A percentile compares a stretch with the other conserved stretches of the same genome.
phyloP scores from a whole-genome alignment of 805 yeast genomes.

The Wickerhamiella musiphila region DNA sequence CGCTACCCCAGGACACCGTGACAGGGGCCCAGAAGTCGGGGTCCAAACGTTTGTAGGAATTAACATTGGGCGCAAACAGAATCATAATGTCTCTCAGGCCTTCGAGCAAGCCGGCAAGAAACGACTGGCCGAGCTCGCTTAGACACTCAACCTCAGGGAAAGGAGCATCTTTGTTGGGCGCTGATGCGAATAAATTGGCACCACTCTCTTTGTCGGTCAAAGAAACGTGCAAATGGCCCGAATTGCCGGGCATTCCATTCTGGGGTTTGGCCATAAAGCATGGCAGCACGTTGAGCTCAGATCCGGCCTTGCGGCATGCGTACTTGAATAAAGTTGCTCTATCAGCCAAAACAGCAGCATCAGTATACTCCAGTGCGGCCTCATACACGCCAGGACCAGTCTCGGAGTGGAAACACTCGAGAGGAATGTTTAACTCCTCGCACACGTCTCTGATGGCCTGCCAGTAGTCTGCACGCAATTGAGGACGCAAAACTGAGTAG shows the following conservation, averaged over 20 bases:
- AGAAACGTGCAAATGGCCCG: conserved; percentile 22
- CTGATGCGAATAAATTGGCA: conserved; percentile 14
- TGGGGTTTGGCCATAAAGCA: conserved; percentile 24
- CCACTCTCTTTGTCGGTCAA: conserved; percentile 14
- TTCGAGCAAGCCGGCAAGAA: conserved; percentile 21
- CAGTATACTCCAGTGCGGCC: conserved; percentile 20
- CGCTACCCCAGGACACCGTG: conserved; percentile 22
- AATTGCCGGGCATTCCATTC: conserved; percentile 22
- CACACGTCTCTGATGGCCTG: conserved; percentile 15
- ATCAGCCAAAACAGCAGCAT: conserved; percentile 19
- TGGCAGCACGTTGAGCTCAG: conserved; percentile 17
- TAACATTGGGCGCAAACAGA: conserved; percentile 21
- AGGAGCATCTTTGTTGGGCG: conserved; percentile 13
- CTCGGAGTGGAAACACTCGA: conserved; percentile 23
- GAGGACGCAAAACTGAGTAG: conserved; percentile 21
- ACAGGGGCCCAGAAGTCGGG: conserved; percentile 24
- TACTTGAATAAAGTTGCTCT: conserved; percentile 19
- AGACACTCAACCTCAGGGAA: conserved; percentile 18
- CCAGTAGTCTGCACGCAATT: conserved; percentile 17
- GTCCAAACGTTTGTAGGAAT: conserved; percentile 22
- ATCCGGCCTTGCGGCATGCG: conserved; percentile 17
- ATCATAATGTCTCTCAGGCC: conserved; percentile 23
- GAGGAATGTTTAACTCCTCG: conserved; percentile 12
- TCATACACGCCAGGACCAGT: conserved; percentile 24
- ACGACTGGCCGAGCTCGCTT: conserved; percentile 17